phyloP scores from a whole-genome alignment of 2,329 filamentous ascomycete genomes.

The Botrytis deweyae region DNA sequence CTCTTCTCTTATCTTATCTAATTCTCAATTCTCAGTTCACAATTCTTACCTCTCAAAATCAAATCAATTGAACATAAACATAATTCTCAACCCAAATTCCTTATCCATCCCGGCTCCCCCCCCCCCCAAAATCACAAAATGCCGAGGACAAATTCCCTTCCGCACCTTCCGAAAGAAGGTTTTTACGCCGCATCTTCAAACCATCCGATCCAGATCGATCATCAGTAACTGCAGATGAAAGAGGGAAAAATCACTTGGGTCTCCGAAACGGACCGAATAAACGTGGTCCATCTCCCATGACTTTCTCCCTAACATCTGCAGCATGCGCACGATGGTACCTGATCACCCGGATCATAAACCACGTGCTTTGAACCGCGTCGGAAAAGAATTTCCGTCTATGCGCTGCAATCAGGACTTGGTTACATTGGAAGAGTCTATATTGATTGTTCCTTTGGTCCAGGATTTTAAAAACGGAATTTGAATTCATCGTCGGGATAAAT shows the following conservation, averaged over 20 bases:
- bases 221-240: too few relatives aligned
- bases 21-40: background rate
- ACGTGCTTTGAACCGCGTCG: background rate
- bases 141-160: background rate
- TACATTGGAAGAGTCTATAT: background rate
- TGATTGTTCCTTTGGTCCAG: background rate
- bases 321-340: background rate
- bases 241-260: background rate
- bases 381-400: background rate
- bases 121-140: background rate
- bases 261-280: background rate
- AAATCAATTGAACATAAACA: too few relatives aligned
- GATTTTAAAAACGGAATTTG: accelerated
- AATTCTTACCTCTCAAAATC: accelerated
- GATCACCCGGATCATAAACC: background rate
- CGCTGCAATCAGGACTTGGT: background rate
- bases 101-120: accelerated
- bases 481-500: background rate
- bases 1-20: background rate
- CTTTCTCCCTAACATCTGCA: background rate
- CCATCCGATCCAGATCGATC: background rate
- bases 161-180: background rate
- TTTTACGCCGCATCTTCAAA: background rate
- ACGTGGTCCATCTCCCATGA: background rate
- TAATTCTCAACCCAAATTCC: background rate